A percentile compares a stretch with the other conserved stretches of the same genome.
Evolutionary conservation across 768 basidiomycete genomes (phyloP).

Genomic region (Chalciporus piperatus): DNA sequence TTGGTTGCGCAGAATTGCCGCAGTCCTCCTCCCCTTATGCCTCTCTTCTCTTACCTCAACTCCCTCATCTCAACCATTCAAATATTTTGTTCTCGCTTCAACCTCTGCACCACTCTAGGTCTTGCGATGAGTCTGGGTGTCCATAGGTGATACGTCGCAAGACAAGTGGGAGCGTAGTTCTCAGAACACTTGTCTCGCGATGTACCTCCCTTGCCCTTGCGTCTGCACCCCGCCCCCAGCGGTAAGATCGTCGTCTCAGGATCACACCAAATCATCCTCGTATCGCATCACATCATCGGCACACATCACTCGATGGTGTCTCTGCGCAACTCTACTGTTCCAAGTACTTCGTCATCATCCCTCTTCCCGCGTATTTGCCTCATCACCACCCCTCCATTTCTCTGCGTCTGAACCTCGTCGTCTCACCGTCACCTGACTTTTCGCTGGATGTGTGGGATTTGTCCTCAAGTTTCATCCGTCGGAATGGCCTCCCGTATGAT

Average conservation of each 20-base stretch:
- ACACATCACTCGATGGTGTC: neutral
- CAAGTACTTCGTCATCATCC: neutral
- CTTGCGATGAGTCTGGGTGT: neutral
- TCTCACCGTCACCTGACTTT: constrained; percentile 11
- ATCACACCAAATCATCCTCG: neutral
- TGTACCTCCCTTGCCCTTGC: constrained; percentile 11
- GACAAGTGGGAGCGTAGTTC: constrained; percentile 47
- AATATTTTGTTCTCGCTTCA: neutral
- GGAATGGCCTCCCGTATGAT: no score
- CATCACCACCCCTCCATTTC: neutral
- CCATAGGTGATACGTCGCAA: constrained; percentile 11
- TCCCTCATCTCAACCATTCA: neutral
- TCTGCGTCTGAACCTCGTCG: no score
- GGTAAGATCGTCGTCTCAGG: neutral
- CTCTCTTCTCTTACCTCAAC: neutral
- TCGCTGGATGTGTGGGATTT: neutral
- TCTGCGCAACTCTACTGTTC: neutral
- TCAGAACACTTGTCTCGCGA: constrained; percentile 38
- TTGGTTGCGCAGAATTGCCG: constrained; percentile 43
- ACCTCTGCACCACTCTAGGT: neutral
- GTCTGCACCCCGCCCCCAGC: neutral
- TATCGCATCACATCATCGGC: neutral
- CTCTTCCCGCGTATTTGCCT: neutral
- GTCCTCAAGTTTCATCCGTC: no score
- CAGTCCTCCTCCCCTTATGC: constrained; percentile 13